These are phyloP conservation scores for Gossypium ekmanianum DNA, from an alignment of 345 rosid species.

Conservation along the genomic window DNA sequence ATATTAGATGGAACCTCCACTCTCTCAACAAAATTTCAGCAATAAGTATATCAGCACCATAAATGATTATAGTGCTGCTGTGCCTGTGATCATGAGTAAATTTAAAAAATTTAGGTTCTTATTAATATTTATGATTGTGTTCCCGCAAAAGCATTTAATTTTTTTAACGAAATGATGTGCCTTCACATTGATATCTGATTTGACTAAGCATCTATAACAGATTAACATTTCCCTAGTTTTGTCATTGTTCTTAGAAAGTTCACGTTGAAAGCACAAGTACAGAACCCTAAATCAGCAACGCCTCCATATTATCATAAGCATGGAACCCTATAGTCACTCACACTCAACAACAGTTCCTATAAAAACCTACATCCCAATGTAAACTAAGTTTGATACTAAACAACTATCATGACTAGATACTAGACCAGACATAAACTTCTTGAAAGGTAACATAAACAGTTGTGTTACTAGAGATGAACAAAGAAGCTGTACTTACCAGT, in stretches of 20 bases:
- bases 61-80: not conserved
- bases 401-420: not conserved
- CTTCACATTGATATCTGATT: not conserved
- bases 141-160: not conserved
- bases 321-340: not conserved
- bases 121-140: not conserved
- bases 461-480: not conserved
- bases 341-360: not conserved
- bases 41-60: not conserved
- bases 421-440: too few relatives aligned
- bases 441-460: too few relatives aligned
- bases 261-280: not conserved
- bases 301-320: not conserved
- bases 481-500: conserved; percentile 36
- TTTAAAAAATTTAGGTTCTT: not conserved
- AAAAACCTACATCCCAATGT: not conserved
- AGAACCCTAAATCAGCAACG: not conserved
- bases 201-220: not conserved
- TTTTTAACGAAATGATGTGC: not conserved
- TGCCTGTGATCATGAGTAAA: not conserved
- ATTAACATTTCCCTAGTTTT: not conserved
- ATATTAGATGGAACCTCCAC: not conserved
- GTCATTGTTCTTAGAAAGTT: not conserved
- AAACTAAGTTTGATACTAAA: not conserved
- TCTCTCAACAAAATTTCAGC: not conserved